Evolutionary conservation across 2,329 filamentous ascomycete species (phyloP), one percentile per base, ranked within the genome.

Genomic region (Thelonectria rubi): DNA sequence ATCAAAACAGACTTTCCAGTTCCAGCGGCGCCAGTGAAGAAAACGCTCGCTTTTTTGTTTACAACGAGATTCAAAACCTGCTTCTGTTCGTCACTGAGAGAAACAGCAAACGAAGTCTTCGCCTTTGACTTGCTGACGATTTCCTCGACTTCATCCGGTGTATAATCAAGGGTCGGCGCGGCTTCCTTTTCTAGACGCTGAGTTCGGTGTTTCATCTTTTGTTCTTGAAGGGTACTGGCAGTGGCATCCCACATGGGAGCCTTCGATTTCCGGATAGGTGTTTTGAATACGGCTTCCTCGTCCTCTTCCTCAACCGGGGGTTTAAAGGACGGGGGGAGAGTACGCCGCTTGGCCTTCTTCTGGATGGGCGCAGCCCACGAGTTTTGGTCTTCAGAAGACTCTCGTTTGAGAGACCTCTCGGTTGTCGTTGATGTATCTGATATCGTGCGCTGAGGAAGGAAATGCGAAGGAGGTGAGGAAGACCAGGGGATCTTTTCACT

Each of bases 1-100:
- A 99, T 93, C 59, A 99, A 79, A 4, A 99, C 94, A 1, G 95
- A 99, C 81, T 99, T 99, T 76, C 95, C 95, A 5, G 95, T 97
- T 82, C 91, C 93, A 60, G 95, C 95, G 61, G 95, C 97, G 69
- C 95, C 95, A 1, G 95, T 99, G 76, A 99, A 99, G 81, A 99
- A 99, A 2, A 97, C 94, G 70, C 94, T 98, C 75, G 93, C 90
- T 61, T 86, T 86, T 65, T 91, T 81, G 20, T 95, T 86, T 8
- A 93, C 85, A 10, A 99, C 94, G 18, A 97, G 81, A 47, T 93
- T 88, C 59, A 96, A 81, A 11, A 99, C 93, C 60, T 91, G 88
- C 62, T 87, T 85, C 77, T 99, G 95, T 74, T 99, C 95, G 12
- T 90, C 86, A 74, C 92, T 97, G 37, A 99, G 82, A 58, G 90